These are phyloP conservation scores for Murraya koenigii DNA, from an alignment of 345 rosid genomes.

Conservation along the genomic window DNA sequence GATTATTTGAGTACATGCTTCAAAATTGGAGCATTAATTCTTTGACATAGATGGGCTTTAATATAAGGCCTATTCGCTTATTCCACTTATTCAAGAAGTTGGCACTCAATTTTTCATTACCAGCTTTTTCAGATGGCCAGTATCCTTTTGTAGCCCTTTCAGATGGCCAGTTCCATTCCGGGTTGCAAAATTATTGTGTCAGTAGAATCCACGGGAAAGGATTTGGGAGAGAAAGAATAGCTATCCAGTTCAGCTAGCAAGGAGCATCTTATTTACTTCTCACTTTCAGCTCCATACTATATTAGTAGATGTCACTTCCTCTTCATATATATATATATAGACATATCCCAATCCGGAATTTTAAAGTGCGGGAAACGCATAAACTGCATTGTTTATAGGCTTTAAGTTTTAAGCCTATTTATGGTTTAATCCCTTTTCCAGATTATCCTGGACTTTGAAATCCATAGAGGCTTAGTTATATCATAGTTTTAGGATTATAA, in stretches of 20 bases:
- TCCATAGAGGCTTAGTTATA: neutral
- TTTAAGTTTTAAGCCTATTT: no score
- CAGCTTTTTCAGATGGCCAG: neutral
- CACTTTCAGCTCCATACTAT: no score
- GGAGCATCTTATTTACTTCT: no score
- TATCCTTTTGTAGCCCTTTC: neutral
- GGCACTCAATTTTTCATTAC: neutral
- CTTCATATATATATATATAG: no score
- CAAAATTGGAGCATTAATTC: neutral
- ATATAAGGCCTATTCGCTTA: neutral
- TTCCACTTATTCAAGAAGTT: neutral
- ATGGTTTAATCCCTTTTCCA: no score
- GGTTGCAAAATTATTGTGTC: neutral
- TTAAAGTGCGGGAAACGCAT: no score
- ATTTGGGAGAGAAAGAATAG: no score
- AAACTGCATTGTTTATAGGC: no score
- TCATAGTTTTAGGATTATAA: neutral
- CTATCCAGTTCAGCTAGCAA: no score
- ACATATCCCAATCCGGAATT: no score
- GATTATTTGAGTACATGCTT: neutral
- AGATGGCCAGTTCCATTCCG: neutral
- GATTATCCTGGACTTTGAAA: no score
- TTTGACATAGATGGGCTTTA: neutral
- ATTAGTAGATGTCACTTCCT: no score
- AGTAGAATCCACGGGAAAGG: neutral